Conservation (phyloP, 768 basidiomycete genomes). For the Lentinula edodes region DNA sequence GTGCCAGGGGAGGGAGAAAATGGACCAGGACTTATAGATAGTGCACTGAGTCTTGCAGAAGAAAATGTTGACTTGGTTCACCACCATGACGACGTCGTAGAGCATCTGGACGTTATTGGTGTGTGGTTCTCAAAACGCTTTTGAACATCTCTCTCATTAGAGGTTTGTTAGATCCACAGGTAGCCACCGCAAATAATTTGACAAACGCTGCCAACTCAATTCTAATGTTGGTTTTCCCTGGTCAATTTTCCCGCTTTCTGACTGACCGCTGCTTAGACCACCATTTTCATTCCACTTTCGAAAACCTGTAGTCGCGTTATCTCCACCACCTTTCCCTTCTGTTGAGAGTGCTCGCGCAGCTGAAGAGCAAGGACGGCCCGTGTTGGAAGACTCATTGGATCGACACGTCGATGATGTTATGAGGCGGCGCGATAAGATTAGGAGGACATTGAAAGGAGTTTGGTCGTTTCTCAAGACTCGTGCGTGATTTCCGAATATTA, state of each 20-base stretch:
- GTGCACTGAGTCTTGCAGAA: constrained; percentile 31
- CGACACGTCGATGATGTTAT: constrained; percentile 77
- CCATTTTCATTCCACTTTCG: constrained; percentile 65
- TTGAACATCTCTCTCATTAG: neutral
- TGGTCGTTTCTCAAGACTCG: constrained; percentile 86
- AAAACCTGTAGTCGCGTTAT: constrained; percentile 60
- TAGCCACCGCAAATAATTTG: constrained; percentile 67
- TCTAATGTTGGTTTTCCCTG: constrained; percentile 42
- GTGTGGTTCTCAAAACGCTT: constrained; percentile 8
- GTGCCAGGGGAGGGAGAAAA: constrained; percentile 26
- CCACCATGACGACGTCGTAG: constrained; percentile 77
- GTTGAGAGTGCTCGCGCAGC: constrained; percentile 24
- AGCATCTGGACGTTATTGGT: constrained; percentile 81
- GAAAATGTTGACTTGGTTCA: constrained; percentile 24
- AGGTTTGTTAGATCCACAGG: constrained; percentile 52
- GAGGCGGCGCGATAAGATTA: constrained; percentile 46
- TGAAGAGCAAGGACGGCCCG: constrained; percentile 17
- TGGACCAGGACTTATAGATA: constrained; percentile 37
- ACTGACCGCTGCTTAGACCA: constrained; percentile 38
- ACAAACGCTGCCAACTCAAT: constrained; percentile 81
- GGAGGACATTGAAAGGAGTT: constrained; percentile 59
- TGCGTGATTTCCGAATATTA: constrained; percentile 25
- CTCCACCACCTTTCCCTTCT: constrained; percentile 22
- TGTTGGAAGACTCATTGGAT: constrained; percentile 52
- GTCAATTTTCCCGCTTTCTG: neutral